Percentiles rank a stretch among this genome's conserved stretches.
These are phyloP conservation scores for Podospora appendiculata DNA, from an alignment of 495 filamentous ascomycete species.

Conservation along the genomic window DNA sequence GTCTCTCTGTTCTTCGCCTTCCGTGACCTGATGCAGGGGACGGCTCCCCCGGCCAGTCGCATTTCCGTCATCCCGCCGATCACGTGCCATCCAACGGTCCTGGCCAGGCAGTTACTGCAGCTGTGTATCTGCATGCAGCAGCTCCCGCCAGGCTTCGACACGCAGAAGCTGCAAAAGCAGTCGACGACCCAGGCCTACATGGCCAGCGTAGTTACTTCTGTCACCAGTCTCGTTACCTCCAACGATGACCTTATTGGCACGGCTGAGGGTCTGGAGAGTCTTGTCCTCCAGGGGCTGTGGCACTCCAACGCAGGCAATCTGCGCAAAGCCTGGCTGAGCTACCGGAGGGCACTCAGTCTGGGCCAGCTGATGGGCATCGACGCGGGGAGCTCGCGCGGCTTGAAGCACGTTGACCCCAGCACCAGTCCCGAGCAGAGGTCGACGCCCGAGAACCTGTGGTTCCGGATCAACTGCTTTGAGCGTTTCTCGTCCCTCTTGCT, in stretches of 20 bases:
- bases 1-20: slow-evolving; percentile 19
- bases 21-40: slow-evolving; percentile 17
- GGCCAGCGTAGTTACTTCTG: slow-evolving; percentile 25
- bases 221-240: slow-evolving; percentile 35
- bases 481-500: slow-evolving; percentile 31
- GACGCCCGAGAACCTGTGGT: slow-evolving; percentile 21
- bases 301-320: slow-evolving; percentile 38
- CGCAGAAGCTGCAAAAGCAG: slow-evolving; percentile 20
- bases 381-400: slow-evolving; percentile 14
- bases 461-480: slow-evolving; percentile 24
- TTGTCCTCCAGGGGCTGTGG: slow-evolving; percentile 28
- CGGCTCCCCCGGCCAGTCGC: slow-evolving; percentile 13
- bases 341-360: slow-evolving; percentile 32
- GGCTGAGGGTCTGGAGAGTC: slow-evolving; percentile 35
- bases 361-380: slow-evolving; percentile 40
- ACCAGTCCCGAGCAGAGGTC: slow-evolving; percentile 12
- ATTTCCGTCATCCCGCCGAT: slow-evolving; percentile 20
- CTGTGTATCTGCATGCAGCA: slow-evolving; percentile 42
- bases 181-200: slow-evolving; percentile 23
- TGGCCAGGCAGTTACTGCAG: slow-evolving; percentile 40
- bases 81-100: slow-evolving; percentile 33
- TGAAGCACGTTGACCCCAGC: slow-evolving; percentile 23
- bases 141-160: slow-evolving; percentile 20
- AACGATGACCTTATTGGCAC: slow-evolving; percentile 44
- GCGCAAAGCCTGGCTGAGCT: slow-evolving; percentile 37